phyloP scores from a whole-genome alignment of 805 yeast genomes.

The Nakazawaea pomicola region DNA sequence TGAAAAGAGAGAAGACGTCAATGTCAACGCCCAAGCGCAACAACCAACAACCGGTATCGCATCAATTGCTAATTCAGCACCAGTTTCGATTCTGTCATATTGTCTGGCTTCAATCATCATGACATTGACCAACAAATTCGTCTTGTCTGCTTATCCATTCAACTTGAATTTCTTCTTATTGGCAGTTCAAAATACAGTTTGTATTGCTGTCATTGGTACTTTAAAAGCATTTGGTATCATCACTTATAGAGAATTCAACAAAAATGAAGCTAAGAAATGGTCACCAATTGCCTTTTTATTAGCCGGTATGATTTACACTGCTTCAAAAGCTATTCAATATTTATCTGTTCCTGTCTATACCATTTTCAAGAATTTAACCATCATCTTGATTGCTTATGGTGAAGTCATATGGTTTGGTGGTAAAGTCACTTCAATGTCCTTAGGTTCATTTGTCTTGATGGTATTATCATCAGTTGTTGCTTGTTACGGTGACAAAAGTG shows the following conservation, averaged over 20 bases:
- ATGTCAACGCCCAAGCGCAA: background rate
- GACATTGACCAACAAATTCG: slow-evolving; percentile 97
- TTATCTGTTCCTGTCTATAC: slow-evolving; percentile 95
- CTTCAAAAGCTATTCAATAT: slow-evolving; percentile 89
- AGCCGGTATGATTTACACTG: slow-evolving; percentile 93
- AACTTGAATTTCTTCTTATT: slow-evolving; percentile 83
- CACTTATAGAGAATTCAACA: slow-evolving; percentile 81
- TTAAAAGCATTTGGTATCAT: slow-evolving; percentile 72
- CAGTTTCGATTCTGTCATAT: slow-evolving; percentile 72
- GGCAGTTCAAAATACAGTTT: slow-evolving; percentile 84
- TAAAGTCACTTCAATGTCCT: slow-evolving; percentile 79
- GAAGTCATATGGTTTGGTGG: slow-evolving; percentile 98
- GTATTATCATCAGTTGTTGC: slow-evolving; percentile 95
- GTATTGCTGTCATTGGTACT: slow-evolving; percentile 67
- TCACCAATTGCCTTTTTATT: slow-evolving; percentile 86
- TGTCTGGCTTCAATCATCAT: slow-evolving; percentile 92
- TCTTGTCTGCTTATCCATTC: slow-evolving; percentile 67
- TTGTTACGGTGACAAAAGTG: slow-evolving; percentile 72
- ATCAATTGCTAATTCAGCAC: slow-evolving; percentile 46
- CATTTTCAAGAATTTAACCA: slow-evolving; percentile 95
- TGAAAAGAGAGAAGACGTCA: slow-evolving; percentile 12
- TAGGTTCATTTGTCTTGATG: slow-evolving; percentile 86
- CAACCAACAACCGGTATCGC: slow-evolving; percentile 3
- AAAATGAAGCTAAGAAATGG: slow-evolving; percentile 91
- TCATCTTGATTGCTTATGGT: slow-evolving; percentile 95